These are phyloP conservation scores for Murraya paniculata DNA, from an alignment of 345 rosid species.

Conservation along the genomic window DNA sequence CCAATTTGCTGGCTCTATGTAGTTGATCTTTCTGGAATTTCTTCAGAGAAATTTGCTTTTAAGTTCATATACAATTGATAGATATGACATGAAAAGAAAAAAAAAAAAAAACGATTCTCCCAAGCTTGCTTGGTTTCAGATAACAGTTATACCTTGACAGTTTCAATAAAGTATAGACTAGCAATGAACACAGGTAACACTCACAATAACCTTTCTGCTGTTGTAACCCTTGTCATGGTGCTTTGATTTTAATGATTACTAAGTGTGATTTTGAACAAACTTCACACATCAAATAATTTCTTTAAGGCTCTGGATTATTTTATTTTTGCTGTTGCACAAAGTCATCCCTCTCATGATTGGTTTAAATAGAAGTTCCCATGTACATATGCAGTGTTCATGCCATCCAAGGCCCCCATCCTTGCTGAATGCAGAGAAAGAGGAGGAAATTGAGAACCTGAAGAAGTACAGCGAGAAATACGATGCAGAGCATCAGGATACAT, in stretches of 20 bases:
- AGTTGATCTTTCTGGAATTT: neutral
- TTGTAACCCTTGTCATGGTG: too few species aligned
- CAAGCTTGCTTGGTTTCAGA: neutral
- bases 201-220: too few species aligned
- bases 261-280: too few species aligned
- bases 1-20: neutral
- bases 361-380: neutral
- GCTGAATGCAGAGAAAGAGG: constrained; percentile 22
- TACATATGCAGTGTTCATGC: too few species aligned
- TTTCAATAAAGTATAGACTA: neutral
- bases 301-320: too few species aligned
- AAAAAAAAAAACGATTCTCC: neutral
- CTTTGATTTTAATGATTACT: too few species aligned
- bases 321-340: too few species aligned
- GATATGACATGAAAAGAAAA: neutral
- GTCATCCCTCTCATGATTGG: neutral
- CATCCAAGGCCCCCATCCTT: constrained; percentile 21
- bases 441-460: constrained; percentile 16
- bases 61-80: neutral
- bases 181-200: neutral
- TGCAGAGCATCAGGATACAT: constrained; percentile 18
- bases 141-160: neutral
- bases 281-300: too few species aligned
- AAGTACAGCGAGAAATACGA: constrained; percentile 17
- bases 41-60: neutral